Conservation (phyloP, 2,329 filamentous ascomycete genomes). For the Colletotrichum tamarilloi region DNA sequence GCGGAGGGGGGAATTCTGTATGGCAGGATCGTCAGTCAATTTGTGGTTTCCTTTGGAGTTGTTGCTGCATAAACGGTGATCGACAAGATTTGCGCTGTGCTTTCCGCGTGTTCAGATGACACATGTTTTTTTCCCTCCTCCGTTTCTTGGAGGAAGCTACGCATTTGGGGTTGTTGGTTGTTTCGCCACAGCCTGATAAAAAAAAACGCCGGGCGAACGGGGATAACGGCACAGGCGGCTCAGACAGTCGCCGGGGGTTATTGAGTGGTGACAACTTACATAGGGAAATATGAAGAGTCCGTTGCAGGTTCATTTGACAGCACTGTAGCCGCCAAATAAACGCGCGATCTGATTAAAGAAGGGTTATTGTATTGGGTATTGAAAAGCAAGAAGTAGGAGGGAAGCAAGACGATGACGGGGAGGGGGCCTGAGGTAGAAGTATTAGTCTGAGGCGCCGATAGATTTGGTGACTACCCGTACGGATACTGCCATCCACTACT, state of each 20-base stretch:
- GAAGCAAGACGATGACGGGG: background rate
- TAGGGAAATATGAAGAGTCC: constrained; percentile 68
- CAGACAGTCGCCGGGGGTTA: background rate
- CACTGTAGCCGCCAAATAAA: constrained; percentile 86
- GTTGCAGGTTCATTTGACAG: constrained; percentile 99
- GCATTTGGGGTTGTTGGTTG: background rate
- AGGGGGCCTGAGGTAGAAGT: constrained; percentile 33
- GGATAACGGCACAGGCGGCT: background rate
- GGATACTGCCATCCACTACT: no score
- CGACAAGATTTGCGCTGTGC: constrained; percentile 20
- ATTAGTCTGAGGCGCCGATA: constrained; percentile 24
- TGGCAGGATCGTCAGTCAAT: constrained; percentile 44
- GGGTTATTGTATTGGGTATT: constrained; percentile 39
- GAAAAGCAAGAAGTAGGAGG: constrained; percentile 20
- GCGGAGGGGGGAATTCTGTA: constrained; percentile 65
- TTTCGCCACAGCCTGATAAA: constrained; percentile 14
- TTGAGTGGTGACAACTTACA: constrained; percentile 59
- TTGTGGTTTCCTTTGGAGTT: background rate
- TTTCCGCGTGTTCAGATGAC: constrained; percentile 22
- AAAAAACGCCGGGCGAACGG: constrained; percentile 13
- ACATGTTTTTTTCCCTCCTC: background rate
- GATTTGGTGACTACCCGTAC: constrained; percentile 2
- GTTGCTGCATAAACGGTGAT: constrained; percentile 1
- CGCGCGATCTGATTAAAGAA: constrained; percentile 67
- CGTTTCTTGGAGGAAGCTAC: background rate